Percentiles rank a stretch among this genome's conserved stretches.
phyloP scores from a whole-genome alignment of 2,329 filamentous ascomycete species.

The Nemania bipapillata region DNA sequence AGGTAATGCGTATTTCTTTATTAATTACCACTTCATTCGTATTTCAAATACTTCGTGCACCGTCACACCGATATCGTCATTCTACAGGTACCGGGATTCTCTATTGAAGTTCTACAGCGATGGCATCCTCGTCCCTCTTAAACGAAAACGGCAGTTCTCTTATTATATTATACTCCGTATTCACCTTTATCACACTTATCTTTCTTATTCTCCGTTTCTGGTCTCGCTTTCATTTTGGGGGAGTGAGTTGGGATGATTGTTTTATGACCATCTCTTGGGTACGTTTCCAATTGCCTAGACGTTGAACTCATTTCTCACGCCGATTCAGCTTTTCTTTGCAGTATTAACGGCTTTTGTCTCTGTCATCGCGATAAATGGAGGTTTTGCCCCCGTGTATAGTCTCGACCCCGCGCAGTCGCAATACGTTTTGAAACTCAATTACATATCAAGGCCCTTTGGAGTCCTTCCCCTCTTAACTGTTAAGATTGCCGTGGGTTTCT shows the following conservation, averaged over 20 bases:
- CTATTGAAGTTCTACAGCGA: too few relatives aligned
- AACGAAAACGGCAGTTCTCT: too few relatives aligned
- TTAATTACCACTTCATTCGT: too few relatives aligned
- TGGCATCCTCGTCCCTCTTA: too few relatives aligned
- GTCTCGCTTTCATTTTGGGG: not conserved
- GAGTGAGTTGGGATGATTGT: not conserved
- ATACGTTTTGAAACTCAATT: conserved; percentile 11
- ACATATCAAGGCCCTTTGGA: conserved; percentile 12
- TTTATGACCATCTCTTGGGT: not conserved
- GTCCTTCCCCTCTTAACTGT: conserved; percentile 6
- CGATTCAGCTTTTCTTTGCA: conserved; percentile 23
- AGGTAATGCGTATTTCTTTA: too few relatives aligned
- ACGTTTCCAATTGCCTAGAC: not conserved
- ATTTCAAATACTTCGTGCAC: too few relatives aligned
- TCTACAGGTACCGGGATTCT: too few relatives aligned
- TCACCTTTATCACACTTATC: too few relatives aligned
- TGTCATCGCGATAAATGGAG: not conserved
- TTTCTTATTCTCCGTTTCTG: too few relatives aligned
- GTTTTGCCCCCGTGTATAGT: not conserved
- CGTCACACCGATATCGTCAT: too few relatives aligned
- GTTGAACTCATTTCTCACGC: not conserved
- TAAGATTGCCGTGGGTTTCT: conserved; percentile 22
- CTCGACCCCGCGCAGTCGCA: not conserved
- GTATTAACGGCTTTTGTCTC: conserved; percentile 5
- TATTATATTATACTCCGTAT: too few relatives aligned